Base-by-base conservation (phyloP, 2,329 filamentous ascomycete species). In the Dothideomycetidae sp. region DNA sequence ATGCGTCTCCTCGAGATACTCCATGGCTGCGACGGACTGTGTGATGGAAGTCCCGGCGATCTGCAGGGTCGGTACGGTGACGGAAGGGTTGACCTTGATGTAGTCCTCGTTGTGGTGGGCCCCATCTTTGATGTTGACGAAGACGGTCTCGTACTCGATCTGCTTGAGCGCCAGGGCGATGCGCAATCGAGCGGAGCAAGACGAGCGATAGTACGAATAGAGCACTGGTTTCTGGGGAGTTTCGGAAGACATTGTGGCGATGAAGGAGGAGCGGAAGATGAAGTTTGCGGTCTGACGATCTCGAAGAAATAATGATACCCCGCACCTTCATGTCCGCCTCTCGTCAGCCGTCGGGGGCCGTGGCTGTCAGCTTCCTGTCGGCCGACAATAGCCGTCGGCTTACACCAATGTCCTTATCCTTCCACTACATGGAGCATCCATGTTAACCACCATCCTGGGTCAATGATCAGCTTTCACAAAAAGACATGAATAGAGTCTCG, bases 171-270 rank as follows among this genome's bases (percentile, higher is more conserved):
- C 57, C 1, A 75, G 58, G 9, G 71, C 70, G 42, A 77, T 76
- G 31, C 71, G 71, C 4, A 78, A 57, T 10, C 74, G 68, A 1
- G 67, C 71, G 1, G 71, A 70, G 56, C 72, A 78, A 11, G 71
- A 75, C 33, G 73, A 78, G 44, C 70, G 64, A 55, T 70, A 75
- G 57, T 75, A 77, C 42, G 64, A 68, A 58, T 77, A 66, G 21
- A 26, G 21, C 7, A 26, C 21, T 26, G 21, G 7, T 7, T 26
- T 26, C n/a, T 7, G n/a, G 21, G 7, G n/a, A 7, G 7, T 26
- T 26, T 26, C 7, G n/a, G 21, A 7, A 26, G n/a, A 26, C n/a
- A 7, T n/a, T 7, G 7, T n/a, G 21, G 21, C 21, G 7, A n/a
- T n/a, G n/a, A n/a, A n/a, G n/a, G n/a, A n/a, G n/a, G 21, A n/a